These are phyloP conservation scores for Mycena capillaripes DNA, from an alignment of 768 basidiomycete genomes.

Conservation along the genomic window DNA sequence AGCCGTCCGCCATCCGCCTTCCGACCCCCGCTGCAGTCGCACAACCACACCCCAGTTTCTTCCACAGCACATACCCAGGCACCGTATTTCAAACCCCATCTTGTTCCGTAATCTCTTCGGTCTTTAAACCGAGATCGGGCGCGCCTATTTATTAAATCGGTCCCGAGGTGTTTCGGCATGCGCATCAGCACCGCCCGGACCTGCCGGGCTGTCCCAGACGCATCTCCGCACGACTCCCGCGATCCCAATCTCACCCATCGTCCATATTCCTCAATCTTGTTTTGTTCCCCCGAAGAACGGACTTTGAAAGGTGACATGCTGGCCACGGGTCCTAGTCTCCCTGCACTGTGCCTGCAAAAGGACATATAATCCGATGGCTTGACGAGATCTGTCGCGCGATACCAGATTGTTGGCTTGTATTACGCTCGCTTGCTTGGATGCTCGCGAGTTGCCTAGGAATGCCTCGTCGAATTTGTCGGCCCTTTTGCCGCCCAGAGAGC, in stretches of 20 bases:
- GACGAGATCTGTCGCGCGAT: slow-evolving; percentile 18
- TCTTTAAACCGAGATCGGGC: neutral
- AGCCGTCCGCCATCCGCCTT: slow-evolving; percentile 24
- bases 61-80: too few relatives aligned
- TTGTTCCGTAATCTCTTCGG: slow-evolving; percentile 3
- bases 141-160: neutral
- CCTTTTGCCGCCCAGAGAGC: neutral
- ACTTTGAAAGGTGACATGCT: slow-evolving; percentile 27
- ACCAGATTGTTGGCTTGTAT: slow-evolving; percentile 25
- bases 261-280: too few relatives aligned
- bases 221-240: too few relatives aligned
- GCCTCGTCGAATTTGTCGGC: neutral
- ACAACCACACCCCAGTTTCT: neutral
- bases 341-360: slow-evolving; percentile 8
- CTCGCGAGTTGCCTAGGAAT: slow-evolving; percentile 9
- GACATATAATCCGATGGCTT: slow-evolving; percentile 22
- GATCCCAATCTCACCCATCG: neutral
- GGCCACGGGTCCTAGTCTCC: slow-evolving; percentile 13
- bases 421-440: neutral
- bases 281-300: slow-evolving; percentile 15
- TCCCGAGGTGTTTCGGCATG: neutral
- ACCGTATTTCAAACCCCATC: too few relatives aligned
- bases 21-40: slow-evolving; percentile 23
- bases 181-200: neutral
- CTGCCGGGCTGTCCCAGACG: too few relatives aligned